Evolutionary conservation across 257 asterid species (phyloP).

Genomic region (Leonotis leonurus): DNA sequence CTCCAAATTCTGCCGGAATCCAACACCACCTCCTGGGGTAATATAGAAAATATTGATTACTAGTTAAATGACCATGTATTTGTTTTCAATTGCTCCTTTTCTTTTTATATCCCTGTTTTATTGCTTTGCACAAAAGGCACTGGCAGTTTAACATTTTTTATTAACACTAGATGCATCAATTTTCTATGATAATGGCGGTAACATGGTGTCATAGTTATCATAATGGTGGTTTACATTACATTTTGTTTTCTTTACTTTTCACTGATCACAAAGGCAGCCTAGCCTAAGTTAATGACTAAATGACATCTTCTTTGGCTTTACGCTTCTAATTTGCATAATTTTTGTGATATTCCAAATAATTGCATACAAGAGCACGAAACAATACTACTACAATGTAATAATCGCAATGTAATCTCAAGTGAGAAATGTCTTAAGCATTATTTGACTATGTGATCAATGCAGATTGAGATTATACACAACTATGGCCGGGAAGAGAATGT

Average conservation of each 20-base stretch:
- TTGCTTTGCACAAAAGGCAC: not conserved
- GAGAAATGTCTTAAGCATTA: no score
- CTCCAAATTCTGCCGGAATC: slow-evolving; percentile 85
- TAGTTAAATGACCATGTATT: no score
- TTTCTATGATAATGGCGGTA: no score
- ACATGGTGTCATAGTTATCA: not conserved
- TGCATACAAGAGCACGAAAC: not conserved
- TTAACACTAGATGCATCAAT: not conserved
- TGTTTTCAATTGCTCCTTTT: not conserved
- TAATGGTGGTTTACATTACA: not conserved
- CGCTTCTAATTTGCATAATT: not conserved
- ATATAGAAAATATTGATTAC: slow-evolving; percentile 3
- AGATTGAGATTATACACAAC: slow-evolving; percentile 82
- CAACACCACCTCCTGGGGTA: slow-evolving; percentile 92
- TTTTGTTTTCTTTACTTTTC: not conserved
- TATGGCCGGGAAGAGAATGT: slow-evolving; percentile 76
- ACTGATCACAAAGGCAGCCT: not conserved
- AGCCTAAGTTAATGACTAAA: no score
- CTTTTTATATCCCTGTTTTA: not conserved
- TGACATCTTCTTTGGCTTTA: not conserved
- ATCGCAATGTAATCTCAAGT: not conserved
- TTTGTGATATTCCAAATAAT: not conserved
- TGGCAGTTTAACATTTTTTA: not conserved
- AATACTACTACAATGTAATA: not conserved
- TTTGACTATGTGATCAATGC: slow-evolving; percentile 22